Base-by-base conservation (phyloP, 2,329 filamentous ascomycete species). In the Venturiaceae sp. region DNA sequence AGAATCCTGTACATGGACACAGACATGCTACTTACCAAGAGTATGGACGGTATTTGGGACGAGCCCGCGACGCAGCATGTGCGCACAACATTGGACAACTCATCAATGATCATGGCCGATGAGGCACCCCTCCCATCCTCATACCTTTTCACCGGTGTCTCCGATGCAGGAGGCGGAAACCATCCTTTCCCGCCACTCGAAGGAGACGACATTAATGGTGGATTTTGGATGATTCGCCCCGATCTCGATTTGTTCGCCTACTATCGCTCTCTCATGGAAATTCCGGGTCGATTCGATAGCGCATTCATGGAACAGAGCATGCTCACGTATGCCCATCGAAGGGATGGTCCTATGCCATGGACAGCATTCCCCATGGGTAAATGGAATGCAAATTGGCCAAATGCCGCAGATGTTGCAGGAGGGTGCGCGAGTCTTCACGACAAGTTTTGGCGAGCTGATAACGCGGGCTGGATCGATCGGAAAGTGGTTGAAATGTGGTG, bases 1-100 rank as follows among this genome's bases (percentile, higher is more conserved):
- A 53, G 60, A 3, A 46, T 61, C 23, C 50, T 60, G 11, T 61
- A 57, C 44, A 36, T 61, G 19, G 58, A 61, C 36, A 44, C 23
- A 36, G 59, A 61, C 47, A 61, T 55, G 58, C 26, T 61, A 16
- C 28, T 61, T 26, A 61, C 58, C 13, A 37, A 44, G 11, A 36
- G 33, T 19, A 23, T 61, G 13, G 59, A 60, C 37, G 44, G 19
- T 2, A 59, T 60, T 19, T 60, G 33, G 36, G 30, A 44, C 16
- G 33, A 55, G 5, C 50, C 50, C 8, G 3, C 21, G 3, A 28
- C 50, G 13, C 50, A 47, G 8, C 44, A 30, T 28, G 11, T 47
- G 16, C 44, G 44, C 23, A 21, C 1, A 9, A 28, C 44, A 16
- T 13, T 53, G 26, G 5, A 21, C 30, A 21, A 26, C 19, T 30